Evolutionary conservation across 768 basidiomycete species (phyloP), one percentile per base, ranked within the genome.

Genomic region (Xerocomellus amylosporus): DNA sequence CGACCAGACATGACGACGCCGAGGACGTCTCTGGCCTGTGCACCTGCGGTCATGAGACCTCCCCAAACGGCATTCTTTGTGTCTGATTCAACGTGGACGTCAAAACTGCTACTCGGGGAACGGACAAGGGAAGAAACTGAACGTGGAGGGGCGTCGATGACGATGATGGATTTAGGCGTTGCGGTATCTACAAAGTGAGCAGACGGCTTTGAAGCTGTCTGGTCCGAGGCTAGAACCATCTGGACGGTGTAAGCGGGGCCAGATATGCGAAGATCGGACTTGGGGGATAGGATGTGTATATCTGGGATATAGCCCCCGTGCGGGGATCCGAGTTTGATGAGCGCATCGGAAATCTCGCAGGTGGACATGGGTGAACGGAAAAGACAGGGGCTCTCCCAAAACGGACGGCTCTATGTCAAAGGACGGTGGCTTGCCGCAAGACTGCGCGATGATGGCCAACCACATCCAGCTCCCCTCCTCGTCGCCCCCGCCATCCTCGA

Each of bases 11-110:
- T 87, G 39, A 96, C 75, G 43, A 88, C 90, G 12, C 90, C 93
- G 22, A 75, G 74, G 13, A 84, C 85, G 19, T 80, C 80, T 52
- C 86, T 83, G 13, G 82, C 80, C 64, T 84, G 81, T 1, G 93
- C 93, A 20, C 90, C 90, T 0, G 90, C 88, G 12, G 90, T 85
- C 92, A 93, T 92, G 46, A 92, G 82, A 19, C 93, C 93, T 22
- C 93, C 93, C 93, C 93, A 96, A 7, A 93, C 89, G 5, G 92
- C 91, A 61, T 85, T 88, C 70, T 87, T 87, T 26, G 78, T 74
- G 51, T 84, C 90, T 87, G 67, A 43, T 22, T 12, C 38, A n/a
- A 20, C 3, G 39, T 22, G 6, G 8, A n/a, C 31, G 45, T 66
- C 44, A 49, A 43, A 24, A 26, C 34, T 44, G 28, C 37, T 39